Evolutionary conservation across 768 basidiomycete genomes (phyloP).

Genomic region (Phaeotremella fagi): DNA sequence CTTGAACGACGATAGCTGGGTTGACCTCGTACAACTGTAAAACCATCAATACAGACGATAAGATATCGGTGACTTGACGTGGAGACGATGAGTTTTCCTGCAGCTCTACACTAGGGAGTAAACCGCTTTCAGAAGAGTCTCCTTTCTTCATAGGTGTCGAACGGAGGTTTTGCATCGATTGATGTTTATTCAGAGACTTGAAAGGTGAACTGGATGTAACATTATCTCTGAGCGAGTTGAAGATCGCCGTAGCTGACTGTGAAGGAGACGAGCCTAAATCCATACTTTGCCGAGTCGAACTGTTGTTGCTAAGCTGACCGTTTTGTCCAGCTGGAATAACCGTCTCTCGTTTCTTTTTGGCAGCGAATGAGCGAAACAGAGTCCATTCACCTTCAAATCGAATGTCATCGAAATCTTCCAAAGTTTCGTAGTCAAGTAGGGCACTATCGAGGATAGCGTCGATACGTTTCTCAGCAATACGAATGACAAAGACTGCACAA

Average conservation of each 20-base stretch:
- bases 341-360: constrained; percentile 40
- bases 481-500: constrained; percentile 80
- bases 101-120: background rate
- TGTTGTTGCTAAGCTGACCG: constrained; percentile 10
- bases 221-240: constrained; percentile 15
- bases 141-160: background rate
- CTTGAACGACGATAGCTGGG: constrained; percentile 73
- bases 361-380: constrained; percentile 49
- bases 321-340: constrained; percentile 22
- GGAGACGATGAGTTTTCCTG: constrained; percentile 37
- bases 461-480: constrained; percentile 81
- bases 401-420: constrained; percentile 68
- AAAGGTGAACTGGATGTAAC: constrained; percentile 20
- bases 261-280: constrained; percentile 7
- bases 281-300: background rate
- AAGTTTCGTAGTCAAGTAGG: constrained; percentile 73
- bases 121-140: background rate
- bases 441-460: constrained; percentile 78
- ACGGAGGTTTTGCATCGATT: constrained; percentile 24
- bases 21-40: constrained; percentile 83
- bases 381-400: constrained; percentile 95
- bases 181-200: constrained; percentile 18
- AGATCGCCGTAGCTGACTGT: constrained; percentile 1
- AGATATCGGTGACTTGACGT: constrained; percentile 65
- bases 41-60: constrained; percentile 78